phyloP scores from a whole-genome alignment of 768 basidiomycete genomes.

The Podaxis rugospora region DNA sequence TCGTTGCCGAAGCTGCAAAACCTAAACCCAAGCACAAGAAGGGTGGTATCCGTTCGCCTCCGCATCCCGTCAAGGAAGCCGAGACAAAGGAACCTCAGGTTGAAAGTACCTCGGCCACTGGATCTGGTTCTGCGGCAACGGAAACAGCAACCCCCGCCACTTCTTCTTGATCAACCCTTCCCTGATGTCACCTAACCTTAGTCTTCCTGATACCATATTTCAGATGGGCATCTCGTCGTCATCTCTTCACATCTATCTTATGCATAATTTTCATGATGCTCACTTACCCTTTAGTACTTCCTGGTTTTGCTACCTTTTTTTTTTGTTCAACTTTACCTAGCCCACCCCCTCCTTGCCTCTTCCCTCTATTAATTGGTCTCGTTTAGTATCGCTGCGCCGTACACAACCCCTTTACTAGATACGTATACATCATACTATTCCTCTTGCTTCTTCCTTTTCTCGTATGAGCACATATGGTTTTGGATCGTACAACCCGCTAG shows the following conservation, averaged over 20 bases:
- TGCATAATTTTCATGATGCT: not conserved
- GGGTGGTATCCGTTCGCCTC: not conserved
- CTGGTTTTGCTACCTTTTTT: no score
- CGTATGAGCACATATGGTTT: not conserved
- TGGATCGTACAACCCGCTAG: not conserved
- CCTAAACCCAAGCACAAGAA: constrained; percentile 57
- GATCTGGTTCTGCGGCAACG: not conserved
- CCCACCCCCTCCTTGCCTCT: not conserved
- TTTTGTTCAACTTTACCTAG: no score
- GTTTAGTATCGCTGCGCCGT: not conserved
- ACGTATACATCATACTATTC: not conserved
- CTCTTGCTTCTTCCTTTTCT: not conserved
- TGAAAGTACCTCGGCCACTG: not conserved
- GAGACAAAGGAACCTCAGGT: not conserved
- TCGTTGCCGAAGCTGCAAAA: constrained; percentile 83
- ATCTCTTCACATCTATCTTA: not conserved
- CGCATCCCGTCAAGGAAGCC: not conserved
- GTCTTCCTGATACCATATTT: not conserved
- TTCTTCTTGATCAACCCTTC: not conserved
- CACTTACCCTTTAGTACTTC: no score
- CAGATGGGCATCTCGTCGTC: no score
- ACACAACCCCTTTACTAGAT: not conserved
- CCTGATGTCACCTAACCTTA: not conserved
- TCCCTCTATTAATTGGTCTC: not conserved
- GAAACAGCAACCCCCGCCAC: not conserved